Base-by-base conservation (phyloP, 108 stramenopile genomes). In the Nitzschia sp. region DNA sequence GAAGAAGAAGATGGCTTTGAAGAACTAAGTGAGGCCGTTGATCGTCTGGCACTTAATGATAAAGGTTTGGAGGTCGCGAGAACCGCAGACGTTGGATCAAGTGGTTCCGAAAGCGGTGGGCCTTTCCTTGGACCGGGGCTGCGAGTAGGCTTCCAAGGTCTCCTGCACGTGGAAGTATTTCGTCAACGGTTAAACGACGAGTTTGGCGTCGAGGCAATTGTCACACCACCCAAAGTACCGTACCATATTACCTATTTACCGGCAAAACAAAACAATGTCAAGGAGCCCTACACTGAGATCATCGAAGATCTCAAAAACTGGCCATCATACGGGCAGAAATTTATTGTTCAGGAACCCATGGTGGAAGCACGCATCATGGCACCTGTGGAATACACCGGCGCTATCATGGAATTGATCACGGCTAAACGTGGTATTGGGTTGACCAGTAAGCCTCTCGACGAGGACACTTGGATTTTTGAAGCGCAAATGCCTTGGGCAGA, bases 81-180 rank as follows among this genome's bases (percentile, higher is more conserved):
- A 47, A 89, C 88, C n/a, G 71, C 66, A 8, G 66, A 64, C 29
- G 78, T 80, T 1, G 73, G 79, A 2, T 57, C 75, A 29, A 78
- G 64, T 56, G 66, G 69, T 35, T 77, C 80, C 16, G 79, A 77
- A 50, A 79, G 75, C 48, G 94, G 90, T 17, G 91, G 92, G 0
- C 88, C 91, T 0, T 89, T 92, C 55, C 80, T 98, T 17, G 98
- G 98, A 13, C 89, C 88, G 17, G 98, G 98, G 11, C 73, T 98
- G 28, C 83, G 97, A 16, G 90, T 96, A 21, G 97, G 99, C 0
- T 99, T 99, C 73, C 93, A 98, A 69, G 99, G 99, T 26, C 72
- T 98, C 33, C 68, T 99, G 23, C 99, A 99, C 73, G 96, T 97
- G 57, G 99, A 99, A 61, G 95, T 99, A 3, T 97, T 99, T 66